Conservation (phyloP, 2,329 filamentous ascomycete species). For the Colletotrichum abscissum region DNA sequence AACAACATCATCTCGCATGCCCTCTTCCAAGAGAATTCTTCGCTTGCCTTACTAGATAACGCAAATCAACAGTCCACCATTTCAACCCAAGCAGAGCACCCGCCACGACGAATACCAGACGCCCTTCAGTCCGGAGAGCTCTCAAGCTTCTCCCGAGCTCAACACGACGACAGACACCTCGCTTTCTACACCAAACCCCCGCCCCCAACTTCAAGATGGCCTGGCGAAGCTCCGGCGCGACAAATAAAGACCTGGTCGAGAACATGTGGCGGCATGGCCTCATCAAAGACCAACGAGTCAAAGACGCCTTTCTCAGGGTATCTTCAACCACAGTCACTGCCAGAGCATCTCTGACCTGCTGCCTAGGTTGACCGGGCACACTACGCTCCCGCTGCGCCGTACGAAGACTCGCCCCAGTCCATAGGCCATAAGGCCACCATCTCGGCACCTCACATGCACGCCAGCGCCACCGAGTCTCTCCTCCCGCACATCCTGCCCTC, state of each 20-base stretch:
- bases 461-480: conserved; percentile 62
- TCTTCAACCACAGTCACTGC: too few relatives aligned
- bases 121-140: conserved; percentile 1
- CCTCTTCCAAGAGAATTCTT: background rate
- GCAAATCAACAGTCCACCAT: background rate
- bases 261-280: conserved; percentile 80
- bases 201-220: conserved; percentile 71
- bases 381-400: conserved; percentile 79
- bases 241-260: conserved; percentile 80
- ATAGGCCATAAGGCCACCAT: conserved; percentile 69
- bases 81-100: background rate
- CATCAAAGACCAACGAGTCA: conserved; percentile 78
- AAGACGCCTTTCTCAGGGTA: conserved; percentile 82
- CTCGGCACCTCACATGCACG: conserved; percentile 72
- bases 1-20: background rate
- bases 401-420: conserved; percentile 68
- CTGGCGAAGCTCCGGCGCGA: conserved; percentile 83
- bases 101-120: conserved; percentile 25
- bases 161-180: background rate
- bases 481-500: conserved; percentile 56
- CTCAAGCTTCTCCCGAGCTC: conserved; percentile 24
- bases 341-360: background rate
- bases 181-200: background rate
- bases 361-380: conserved; percentile 85
- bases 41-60: background rate